Conservation (phyloP, 768 basidiomycete genomes). For the Baorangia bicolor region DNA sequence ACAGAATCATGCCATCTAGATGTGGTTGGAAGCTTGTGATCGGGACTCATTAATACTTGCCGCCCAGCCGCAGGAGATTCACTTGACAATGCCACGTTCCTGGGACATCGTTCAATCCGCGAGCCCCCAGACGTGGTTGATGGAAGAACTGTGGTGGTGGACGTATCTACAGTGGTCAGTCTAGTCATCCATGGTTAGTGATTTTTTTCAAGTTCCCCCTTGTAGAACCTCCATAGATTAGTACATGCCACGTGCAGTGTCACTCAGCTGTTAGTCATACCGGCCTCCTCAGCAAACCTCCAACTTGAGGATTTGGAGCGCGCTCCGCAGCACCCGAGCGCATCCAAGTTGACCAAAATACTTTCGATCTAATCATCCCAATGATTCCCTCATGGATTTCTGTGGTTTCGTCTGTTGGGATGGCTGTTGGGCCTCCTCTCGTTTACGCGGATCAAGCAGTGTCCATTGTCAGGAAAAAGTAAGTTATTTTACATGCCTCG, state of each 20-base stretch:
- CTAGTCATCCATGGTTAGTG: background rate
- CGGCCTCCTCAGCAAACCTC: background rate
- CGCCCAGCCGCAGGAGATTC: slow-evolving; percentile 10
- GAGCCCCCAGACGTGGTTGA: background rate
- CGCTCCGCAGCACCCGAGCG: slow-evolving; percentile 5
- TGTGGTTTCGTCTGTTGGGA: slow-evolving; percentile 66
- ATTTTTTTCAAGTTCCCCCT: background rate
- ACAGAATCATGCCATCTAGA: slow-evolving; percentile 1
- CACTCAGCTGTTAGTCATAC: slow-evolving; percentile 15
- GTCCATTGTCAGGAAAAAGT: slow-evolving; percentile 81
- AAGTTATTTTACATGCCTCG: slow-evolving; percentile 19
- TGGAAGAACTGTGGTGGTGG: background rate
- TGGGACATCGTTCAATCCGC: slow-evolving; percentile 5
- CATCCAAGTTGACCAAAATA: background rate
- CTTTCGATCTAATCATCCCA: background rate
- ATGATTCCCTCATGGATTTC: slow-evolving; percentile 65
- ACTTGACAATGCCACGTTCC: slow-evolving; percentile 4
- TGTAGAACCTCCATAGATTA: no score
- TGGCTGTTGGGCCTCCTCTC: slow-evolving; percentile 83
- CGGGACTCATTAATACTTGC: slow-evolving; percentile 14
- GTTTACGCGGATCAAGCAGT: slow-evolving; percentile 82
- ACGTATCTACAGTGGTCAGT: background rate
- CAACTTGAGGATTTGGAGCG: background rate
- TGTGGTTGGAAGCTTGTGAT: slow-evolving; percentile 19
- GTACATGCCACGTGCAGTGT: slow-evolving; percentile 7